phyloP scores from a whole-genome alignment of 2,329 filamentous ascomycete genomes.

The Beauveria varroae region DNA sequence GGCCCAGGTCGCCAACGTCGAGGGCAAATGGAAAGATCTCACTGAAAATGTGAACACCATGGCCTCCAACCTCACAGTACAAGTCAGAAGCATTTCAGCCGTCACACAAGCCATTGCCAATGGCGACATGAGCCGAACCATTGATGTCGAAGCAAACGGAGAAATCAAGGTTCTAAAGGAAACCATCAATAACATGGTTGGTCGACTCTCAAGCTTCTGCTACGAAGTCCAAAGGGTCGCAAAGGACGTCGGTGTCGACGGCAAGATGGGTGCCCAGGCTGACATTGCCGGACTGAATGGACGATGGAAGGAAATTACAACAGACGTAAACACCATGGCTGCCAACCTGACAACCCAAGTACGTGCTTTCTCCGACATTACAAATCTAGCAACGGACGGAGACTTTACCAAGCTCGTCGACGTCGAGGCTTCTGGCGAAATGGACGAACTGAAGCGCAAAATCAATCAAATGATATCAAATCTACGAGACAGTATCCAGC shows the following conservation, averaged over 20 bases:
- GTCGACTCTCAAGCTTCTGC: slow-evolving; percentile 88
- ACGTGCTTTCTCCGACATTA: slow-evolving; percentile 94
- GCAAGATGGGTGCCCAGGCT: slow-evolving; percentile 96
- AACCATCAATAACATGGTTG: slow-evolving; percentile 99
- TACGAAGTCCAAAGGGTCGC: slow-evolving; percentile 93
- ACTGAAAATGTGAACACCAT: slow-evolving; percentile 83
- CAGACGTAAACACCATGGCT: slow-evolving; percentile 91
- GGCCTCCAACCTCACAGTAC: slow-evolving; percentile 60
- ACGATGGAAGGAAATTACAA: slow-evolving; percentile 97
- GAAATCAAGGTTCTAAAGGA: slow-evolving; percentile 92
- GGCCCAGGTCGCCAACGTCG: slow-evolving; percentile 87
- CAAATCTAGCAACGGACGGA: slow-evolving; percentile 92
- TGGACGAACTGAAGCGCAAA: slow-evolving; percentile 98
- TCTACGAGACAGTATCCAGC: slow-evolving; percentile 88
- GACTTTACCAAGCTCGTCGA: slow-evolving; percentile 97
- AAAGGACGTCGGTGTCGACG: slow-evolving; percentile 93
- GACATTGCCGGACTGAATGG: slow-evolving; percentile 89
- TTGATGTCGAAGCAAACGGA: slow-evolving; percentile 89
- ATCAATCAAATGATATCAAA: slow-evolving; percentile 99
- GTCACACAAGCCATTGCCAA: slow-evolving; percentile 93
- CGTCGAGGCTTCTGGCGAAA: slow-evolving; percentile 94
- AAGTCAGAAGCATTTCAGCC: slow-evolving; percentile 76
- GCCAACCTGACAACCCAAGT: slow-evolving; percentile 83
- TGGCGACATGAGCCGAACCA: slow-evolving; percentile 92
- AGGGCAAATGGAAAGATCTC: slow-evolving; percentile 96